Evolutionary conservation across 1,139 yeast genomes (phyloP).

Genomic region (Sugiyamaella neomexicana): DNA sequence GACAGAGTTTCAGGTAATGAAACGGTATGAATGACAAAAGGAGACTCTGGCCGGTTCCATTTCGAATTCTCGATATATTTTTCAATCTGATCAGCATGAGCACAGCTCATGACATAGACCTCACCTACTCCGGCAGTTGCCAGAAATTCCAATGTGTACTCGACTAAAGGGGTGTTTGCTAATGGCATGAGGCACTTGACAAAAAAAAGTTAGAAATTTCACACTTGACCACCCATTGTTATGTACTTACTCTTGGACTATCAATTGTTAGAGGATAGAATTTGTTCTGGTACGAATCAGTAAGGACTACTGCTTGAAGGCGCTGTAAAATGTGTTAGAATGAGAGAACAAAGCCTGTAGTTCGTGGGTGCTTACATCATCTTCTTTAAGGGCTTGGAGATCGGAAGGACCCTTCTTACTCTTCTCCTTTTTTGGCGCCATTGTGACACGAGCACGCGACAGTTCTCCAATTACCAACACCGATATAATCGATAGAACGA

Average conservation of each 20-base stretch:
- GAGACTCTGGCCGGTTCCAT: conserved; percentile 74
- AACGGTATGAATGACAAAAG: conserved; percentile 74
- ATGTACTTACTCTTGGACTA: conserved; percentile 62
- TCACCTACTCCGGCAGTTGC: conserved; percentile 91
- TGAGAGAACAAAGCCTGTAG: background rate
- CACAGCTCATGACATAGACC: conserved; percentile 83
- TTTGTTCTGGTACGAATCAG: conserved; percentile 89
- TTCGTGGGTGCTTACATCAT: conserved; percentile 10
- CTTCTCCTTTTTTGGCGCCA: conserved; percentile 35
- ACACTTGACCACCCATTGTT: too few relatives aligned
- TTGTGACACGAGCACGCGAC: conserved; percentile 6
- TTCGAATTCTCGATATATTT: conserved; percentile 76
- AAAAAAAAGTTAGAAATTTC: background rate
- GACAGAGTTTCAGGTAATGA: conserved; percentile 87
- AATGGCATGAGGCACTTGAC: conserved; percentile 72
- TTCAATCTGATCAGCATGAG: conserved; percentile 88
- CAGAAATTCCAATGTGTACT: conserved; percentile 89
- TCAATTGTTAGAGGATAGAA: conserved; percentile 89
- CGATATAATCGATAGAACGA: background rate
- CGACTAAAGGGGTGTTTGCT: conserved; percentile 90
- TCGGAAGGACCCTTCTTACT: conserved; percentile 39
- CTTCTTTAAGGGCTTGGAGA: conserved; percentile 38
- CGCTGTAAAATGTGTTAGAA: conserved; percentile 35
- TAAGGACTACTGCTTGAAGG: conserved; percentile 88
- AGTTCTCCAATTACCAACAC: background rate